phyloP scores from a whole-genome alignment of 805 yeast species.

The Priceomyces melissophilus region DNA sequence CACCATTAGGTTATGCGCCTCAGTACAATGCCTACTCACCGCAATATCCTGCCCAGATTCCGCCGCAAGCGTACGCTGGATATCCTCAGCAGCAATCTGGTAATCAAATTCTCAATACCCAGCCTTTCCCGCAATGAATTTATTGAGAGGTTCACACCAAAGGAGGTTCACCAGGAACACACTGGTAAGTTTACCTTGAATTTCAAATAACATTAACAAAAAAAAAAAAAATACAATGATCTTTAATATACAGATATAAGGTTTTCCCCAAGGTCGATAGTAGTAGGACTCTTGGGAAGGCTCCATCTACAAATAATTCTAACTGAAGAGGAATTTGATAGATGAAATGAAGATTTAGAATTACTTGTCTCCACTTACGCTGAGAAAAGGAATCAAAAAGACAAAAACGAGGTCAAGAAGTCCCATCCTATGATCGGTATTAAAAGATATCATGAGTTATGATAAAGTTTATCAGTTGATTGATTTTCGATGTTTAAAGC shows the following conservation, averaged over 20 bases:
- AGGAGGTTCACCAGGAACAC: too few relatives aligned
- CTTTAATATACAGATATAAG: background rate
- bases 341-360: too few relatives aligned
- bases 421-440: background rate
- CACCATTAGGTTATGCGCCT: slow-evolving; percentile 14
- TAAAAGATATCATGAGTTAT: background rate
- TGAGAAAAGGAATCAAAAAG: too few relatives aligned
- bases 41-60: slow-evolving; percentile 2
- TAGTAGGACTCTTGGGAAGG: too few relatives aligned
- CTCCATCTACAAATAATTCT: too few relatives aligned
- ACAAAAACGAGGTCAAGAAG: too few relatives aligned
- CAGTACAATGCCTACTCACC: slow-evolving; percentile 23
- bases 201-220: too few relatives aligned
- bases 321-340: too few relatives aligned
- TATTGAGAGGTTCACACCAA: slow-evolving; percentile 3
- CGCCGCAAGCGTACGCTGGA: slow-evolving; percentile 20
- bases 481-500: too few relatives aligned
- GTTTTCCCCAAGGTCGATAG: too few relatives aligned
- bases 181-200: too few relatives aligned
- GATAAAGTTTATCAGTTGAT: background rate
- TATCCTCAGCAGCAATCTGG: slow-evolving; percentile 19
- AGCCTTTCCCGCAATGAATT: slow-evolving; percentile 14
- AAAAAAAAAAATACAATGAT: background rate
- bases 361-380: too few relatives aligned
- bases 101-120: slow-evolving; percentile 18